phyloP scores from a whole-genome alignment of 1,139 yeast genomes.

The Yamadazyma atlantica region DNA sequence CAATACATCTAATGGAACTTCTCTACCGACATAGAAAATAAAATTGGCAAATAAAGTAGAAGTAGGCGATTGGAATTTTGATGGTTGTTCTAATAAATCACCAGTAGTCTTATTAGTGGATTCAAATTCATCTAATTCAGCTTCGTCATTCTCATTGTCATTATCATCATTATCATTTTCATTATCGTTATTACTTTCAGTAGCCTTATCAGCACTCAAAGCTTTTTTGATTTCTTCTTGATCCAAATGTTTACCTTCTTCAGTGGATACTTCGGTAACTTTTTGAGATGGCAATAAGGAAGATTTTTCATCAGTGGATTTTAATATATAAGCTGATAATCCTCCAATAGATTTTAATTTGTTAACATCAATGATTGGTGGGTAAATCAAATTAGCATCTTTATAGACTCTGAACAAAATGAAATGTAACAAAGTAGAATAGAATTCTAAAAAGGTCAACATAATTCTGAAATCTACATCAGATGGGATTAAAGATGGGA shows the following conservation, averaged over 20 bases:
- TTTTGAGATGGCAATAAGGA: conserved; percentile 40
- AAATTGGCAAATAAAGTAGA: conserved; percentile 70
- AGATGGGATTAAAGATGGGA: conserved; percentile 91
- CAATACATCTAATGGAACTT: conserved; percentile 87
- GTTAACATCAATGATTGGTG: conserved; percentile 76
- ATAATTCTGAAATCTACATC: conserved; percentile 96
- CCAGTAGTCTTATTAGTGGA: conserved; percentile 64
- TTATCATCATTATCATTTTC: conserved; percentile 22
- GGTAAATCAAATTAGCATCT: conserved; percentile 83
- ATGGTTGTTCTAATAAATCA: conserved; percentile 80
- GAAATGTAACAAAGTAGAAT: conserved; percentile 87
- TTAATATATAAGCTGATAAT: conserved; percentile 73
- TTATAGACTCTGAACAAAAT: conserved; percentile 81
- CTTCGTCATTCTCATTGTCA: conserved; percentile 27
- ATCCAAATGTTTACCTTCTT: conserved; percentile 41
- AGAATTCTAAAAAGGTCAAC: conserved; percentile 95
- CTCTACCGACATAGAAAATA: conserved; percentile 88
- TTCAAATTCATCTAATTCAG: conserved; percentile 69
- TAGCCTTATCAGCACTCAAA: conserved; percentile 42
- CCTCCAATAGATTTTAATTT: conserved; percentile 89
- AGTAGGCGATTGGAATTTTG: conserved; percentile 55
- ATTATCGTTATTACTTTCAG: conserved; percentile 26
- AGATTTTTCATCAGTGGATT: conserved; percentile 36
- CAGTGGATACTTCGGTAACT: conserved; percentile 20
- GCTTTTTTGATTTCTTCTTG: conserved; percentile 50